Evolutionary conservation across 371 early-diverging fungal species (phyloP).

Genomic region (Rhizopus stolonifer): DNA sequence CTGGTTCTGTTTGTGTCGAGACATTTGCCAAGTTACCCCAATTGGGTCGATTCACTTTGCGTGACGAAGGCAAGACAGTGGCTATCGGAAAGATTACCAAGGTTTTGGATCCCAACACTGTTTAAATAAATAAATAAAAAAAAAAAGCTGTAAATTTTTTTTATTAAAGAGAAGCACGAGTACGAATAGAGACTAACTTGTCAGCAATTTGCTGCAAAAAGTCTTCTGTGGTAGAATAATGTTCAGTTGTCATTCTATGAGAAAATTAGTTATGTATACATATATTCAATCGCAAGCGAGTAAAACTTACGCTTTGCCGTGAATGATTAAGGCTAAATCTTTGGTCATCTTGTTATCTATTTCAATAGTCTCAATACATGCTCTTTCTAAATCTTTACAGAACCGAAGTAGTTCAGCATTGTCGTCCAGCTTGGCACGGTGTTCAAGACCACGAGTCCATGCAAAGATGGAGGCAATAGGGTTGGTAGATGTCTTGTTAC

Average conservation of each 20-base stretch:
- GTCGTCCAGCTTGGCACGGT: conserved; percentile 92
- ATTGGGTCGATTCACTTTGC: conserved; percentile 94
- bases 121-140: conserved; percentile 11
- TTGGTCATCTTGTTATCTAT: conserved; percentile 91
- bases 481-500: conserved; percentile 89
- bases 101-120: conserved; percentile 46
- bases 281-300: neutral
- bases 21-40: conserved; percentile 87
- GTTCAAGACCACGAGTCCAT: conserved; percentile 95
- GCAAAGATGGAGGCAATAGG: conserved; percentile 98
- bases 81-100: conserved; percentile 94
- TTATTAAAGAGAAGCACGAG: conserved; percentile 26
- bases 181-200: conserved; percentile 61
- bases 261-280: neutral
- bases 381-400: conserved; percentile 79
- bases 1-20: conserved; percentile 83
- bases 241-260: conserved; percentile 59
- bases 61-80: conserved; percentile 95
- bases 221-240: conserved; percentile 80
- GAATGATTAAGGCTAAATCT: conserved; percentile 93
- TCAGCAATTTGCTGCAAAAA: conserved; percentile 77
- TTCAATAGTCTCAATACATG: conserved; percentile 89
- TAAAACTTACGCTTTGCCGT: conserved; percentile 74
- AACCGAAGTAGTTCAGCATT: conserved; percentile 77
- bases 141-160: conserved; percentile 1